Evolutionary conservation across 2,329 filamentous ascomycete genomes (phyloP), one percentile per base, ranked within the genome.

Genomic region (Aureobasidium sp.): DNA sequence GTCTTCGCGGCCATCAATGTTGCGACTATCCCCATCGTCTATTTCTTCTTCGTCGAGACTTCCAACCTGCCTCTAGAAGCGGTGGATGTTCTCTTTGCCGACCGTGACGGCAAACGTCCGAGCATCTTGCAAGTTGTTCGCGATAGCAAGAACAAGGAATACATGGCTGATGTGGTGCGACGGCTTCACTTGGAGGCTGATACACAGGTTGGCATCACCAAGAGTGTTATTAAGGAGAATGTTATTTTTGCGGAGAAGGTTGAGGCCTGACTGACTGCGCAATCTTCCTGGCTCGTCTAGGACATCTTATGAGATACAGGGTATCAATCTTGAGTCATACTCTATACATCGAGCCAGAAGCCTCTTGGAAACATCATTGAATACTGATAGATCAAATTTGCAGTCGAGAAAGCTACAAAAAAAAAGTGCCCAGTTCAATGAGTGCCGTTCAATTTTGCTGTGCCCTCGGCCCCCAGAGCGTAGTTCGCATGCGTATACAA

Each of bases 1-100:
- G 81, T 88, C 65, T 88, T 87, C 67, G 84, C 85, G 8, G 62
- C 55, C 22, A 85, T 87, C 74, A 87, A 87, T 70, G 79, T 81
- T 64, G 75, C 81, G 66, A 84, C 85, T 70, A 77, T 85, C 0
- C 83, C 83, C 0, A 66, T 63, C 47, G 66, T 70, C 27, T 74
- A 72, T 64, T 72, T 71, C 29, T 14, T 80, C 0, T 91, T 87
- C 61, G 65, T 67, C 11, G 65, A 67, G 53, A 67, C 65, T 1
- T 29, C 41, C 0, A 52, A 51, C 17, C 29, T 59, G 25, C 47
- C 60, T 31, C 47, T 67, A 5, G 65, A 67, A 39, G 63, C 47
- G 4, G 56, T 66, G 17, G 64, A 66, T 34, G 15, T 64, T 11
- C n/a, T 66, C 15, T 66, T 65, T 29, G 49, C 56, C 12, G 56